Evolutionary conservation across 148 eudicot species (phyloP), one percentile per base, ranked within the genome.

Genomic region (Silene latifolia): DNA sequence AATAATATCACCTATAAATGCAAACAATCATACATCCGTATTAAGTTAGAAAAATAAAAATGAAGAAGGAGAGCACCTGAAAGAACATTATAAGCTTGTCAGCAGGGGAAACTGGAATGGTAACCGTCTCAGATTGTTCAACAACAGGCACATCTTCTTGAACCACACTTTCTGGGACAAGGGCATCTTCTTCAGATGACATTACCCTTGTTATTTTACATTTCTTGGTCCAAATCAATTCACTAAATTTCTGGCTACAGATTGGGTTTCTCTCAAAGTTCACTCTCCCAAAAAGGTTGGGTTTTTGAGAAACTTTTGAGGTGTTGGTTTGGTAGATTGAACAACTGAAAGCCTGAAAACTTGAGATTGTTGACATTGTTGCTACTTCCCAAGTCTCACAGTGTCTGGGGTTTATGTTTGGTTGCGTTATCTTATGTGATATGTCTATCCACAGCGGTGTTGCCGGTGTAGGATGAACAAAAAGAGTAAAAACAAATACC

Each of bases 101-200:
- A 56, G 97, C 92, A 76, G 97, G 90, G 0, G 97, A 93, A 70
- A 93, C 93, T 0, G 91, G 86, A 77, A 91, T 89, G 27, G 97
- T 87, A 63, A 94, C 90, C 19, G 90, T 80, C 79, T 82, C 91
- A 23, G 92, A 80, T 83, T 80, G 88, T 17, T 83, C 81, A 71
- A 60, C 73, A 5, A 69, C 73, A 71, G 74, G 44, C 18, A 51
- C 72, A 18, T 85, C 84, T 58, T 84, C 89, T 60, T 73, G 90
- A 19, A 79, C 67, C 3, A 19, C 63, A 32, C 18, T 51, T 76
- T 32, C 80, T 44, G 76, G 80, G 65, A 67, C 67, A 76, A 76
- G 39, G 7, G 60, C 73, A 18, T 66, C 76, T 35, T 76, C 83
- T 10, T 85, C 87, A 5, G 78, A 82, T 54, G 88, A 77, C 81